Conservation (phyloP, 176 grass and related monocot species). For the Panicum miliaceum region DNA sequence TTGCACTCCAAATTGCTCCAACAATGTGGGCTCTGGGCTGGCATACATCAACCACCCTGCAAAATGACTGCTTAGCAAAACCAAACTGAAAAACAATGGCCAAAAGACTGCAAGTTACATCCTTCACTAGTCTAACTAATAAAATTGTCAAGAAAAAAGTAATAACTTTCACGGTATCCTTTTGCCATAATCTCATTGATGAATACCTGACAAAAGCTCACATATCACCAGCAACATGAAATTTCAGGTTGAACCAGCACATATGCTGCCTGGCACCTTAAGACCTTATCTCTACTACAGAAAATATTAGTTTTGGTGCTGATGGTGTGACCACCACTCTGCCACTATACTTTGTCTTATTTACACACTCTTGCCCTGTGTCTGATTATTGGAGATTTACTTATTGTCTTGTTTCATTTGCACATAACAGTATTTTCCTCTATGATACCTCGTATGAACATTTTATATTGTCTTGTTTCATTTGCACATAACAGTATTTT, state of each 20-base stretch:
- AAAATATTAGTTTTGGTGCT: no score
- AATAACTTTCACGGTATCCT: constrained; percentile 15
- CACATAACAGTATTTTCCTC: no score
- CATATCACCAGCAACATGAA: neutral
- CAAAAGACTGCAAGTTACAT: neutral
- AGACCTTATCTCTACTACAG: neutral
- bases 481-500: no score
- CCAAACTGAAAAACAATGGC: constrained; percentile 19
- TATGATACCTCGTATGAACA: no score
- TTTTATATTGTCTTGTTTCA: no score
- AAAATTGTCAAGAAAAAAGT: neutral
- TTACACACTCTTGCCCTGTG: no score
- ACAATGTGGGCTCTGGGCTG: neutral
- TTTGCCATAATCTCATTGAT: neutral
- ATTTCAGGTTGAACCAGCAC: neutral
- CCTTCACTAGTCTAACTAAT: constrained; percentile 1
- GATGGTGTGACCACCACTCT: no score
- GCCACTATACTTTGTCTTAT: no score
- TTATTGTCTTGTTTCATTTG: no score
- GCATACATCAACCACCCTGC: constrained; percentile 34
- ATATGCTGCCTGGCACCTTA: neutral
- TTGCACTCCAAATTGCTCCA: constrained; percentile 5
- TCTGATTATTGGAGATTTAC: no score
- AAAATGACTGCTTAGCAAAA: neutral
- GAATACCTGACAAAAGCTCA: constrained; percentile 29